A percentile compares a stretch with the other conserved stretches of the same genome.
These are phyloP conservation scores for Withania somnifera DNA, from an alignment of 305 asterid species.

Conservation along the genomic window DNA sequence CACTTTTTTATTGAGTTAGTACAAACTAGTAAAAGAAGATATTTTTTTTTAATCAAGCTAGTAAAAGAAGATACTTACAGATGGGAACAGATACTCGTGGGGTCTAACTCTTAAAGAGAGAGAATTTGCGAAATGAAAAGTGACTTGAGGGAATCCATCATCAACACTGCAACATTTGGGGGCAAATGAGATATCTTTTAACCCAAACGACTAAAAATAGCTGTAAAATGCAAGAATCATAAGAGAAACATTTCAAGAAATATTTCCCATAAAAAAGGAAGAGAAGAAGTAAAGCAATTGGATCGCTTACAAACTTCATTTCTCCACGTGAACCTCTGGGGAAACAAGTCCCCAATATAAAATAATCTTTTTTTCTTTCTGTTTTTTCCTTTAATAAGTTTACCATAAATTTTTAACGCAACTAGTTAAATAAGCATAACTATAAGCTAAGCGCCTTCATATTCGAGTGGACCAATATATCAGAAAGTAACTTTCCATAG, in stretches of 20 bases:
- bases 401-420: neutral
- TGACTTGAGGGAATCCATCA: conserved; percentile 80
- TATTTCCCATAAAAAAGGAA: neutral
- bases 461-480: neutral
- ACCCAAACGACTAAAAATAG: neutral
- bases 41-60: conserved; percentile 38
- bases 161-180: conserved; percentile 59
- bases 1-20: neutral
- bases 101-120: conserved; percentile 83
- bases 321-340: neutral
- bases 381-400: neutral
- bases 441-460: neutral
- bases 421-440: neutral
- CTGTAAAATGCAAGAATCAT: neutral
- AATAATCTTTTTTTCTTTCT: neutral
- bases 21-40: conserved; percentile 2
- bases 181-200: neutral
- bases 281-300: neutral
- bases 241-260: neutral
- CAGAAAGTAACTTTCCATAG: neutral
- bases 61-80: conserved; percentile 50
- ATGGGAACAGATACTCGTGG: conserved; percentile 79
- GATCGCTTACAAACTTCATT: neutral
- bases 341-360: neutral
- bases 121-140: conserved; percentile 73